Conservation (phyloP, 768 basidiomycete species). For the Russula abietina region DNA sequence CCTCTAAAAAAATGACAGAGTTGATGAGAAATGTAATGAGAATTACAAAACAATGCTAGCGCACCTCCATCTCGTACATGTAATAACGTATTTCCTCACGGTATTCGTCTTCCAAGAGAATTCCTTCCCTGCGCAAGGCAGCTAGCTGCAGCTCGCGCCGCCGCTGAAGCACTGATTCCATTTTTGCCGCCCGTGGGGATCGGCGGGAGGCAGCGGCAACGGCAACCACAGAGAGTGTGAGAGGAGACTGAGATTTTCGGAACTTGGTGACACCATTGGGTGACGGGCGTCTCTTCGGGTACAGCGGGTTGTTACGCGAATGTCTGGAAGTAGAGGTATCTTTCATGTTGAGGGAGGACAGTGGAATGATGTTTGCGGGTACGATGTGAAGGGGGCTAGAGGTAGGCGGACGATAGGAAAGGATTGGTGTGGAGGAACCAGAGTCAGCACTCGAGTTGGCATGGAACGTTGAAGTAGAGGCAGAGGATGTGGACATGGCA, state of each 20-base stretch:
- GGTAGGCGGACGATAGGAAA: slow-evolving; percentile 24
- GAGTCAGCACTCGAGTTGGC: slow-evolving; percentile 18
- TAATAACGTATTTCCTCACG: slow-evolving; percentile 86
- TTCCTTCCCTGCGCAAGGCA: slow-evolving; percentile 64
- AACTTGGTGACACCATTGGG: slow-evolving; percentile 70
- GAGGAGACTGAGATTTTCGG: slow-evolving; percentile 41
- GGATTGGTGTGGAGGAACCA: slow-evolving; percentile 16
- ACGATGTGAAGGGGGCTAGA: slow-evolving; percentile 30
- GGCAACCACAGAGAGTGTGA: slow-evolving; percentile 44
- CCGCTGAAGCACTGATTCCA: slow-evolving; percentile 53
- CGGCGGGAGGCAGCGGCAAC: slow-evolving; percentile 37
- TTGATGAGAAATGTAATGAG: slow-evolving; percentile 9
- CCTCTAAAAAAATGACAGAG: slow-evolving; percentile 41
- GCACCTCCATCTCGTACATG: slow-evolving; percentile 99
- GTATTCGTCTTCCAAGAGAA: slow-evolving; percentile 92
- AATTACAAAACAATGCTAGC: slow-evolving; percentile 31
- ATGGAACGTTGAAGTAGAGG: not conserved
- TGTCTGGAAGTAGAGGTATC: slow-evolving; percentile 59
- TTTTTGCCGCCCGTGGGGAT: slow-evolving; percentile 62
- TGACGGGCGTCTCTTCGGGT: slow-evolving; percentile 82
- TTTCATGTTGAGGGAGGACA: slow-evolving; percentile 57
- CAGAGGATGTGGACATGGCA: not conserved
- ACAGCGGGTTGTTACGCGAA: slow-evolving; percentile 58
- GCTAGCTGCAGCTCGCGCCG: slow-evolving; percentile 64
- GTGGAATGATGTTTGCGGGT: slow-evolving; percentile 38